Conservation (phyloP, 257 asterid species). For the Euphrasia confusa region DNA sequence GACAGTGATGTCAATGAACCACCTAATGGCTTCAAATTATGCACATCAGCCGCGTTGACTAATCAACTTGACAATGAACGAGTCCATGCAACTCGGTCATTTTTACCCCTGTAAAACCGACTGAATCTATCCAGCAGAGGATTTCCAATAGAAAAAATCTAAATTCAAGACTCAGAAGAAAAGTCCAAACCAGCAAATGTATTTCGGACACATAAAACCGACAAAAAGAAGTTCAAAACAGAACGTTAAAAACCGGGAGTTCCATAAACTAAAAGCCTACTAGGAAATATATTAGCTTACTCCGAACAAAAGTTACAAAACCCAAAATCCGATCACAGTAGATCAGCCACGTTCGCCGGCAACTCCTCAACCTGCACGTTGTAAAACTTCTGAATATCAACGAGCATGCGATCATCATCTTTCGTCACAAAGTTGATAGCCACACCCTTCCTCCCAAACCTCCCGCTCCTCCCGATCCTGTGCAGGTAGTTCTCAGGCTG, state of each 20-base stretch:
- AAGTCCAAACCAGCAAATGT: slow-evolving; percentile 37
- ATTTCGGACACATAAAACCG: slow-evolving; percentile 32
- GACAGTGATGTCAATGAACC: slow-evolving; percentile 9
- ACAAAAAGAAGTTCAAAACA: slow-evolving; percentile 33
- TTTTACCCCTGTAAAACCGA: background rate
- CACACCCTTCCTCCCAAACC: slow-evolving; percentile 46
- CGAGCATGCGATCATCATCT: background rate
- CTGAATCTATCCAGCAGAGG: too few species aligned
- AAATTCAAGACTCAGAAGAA: slow-evolving; percentile 21
- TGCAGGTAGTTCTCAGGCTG: slow-evolving; percentile 45
- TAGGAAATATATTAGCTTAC: background rate
- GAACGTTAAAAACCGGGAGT: slow-evolving; percentile 15
- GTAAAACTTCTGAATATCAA: slow-evolving; percentile 6
- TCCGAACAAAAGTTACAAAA: background rate
- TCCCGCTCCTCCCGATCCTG: slow-evolving; percentile 43
- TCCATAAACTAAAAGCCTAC: too few species aligned
- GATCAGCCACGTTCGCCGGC: slow-evolving; percentile 5
- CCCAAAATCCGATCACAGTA: background rate
- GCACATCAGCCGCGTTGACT: slow-evolving; percentile 8
- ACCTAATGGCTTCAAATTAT: slow-evolving; percentile 17
- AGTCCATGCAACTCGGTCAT: background rate
- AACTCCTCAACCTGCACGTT: background rate
- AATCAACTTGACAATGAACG: slow-evolving; percentile 12
- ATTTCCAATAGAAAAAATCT: slow-evolving; percentile 10
- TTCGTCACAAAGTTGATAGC: slow-evolving; percentile 38